phyloP scores from a whole-genome alignment of 495 filamentous ascomycete species.

The Penicillium robsamsonii region DNA sequence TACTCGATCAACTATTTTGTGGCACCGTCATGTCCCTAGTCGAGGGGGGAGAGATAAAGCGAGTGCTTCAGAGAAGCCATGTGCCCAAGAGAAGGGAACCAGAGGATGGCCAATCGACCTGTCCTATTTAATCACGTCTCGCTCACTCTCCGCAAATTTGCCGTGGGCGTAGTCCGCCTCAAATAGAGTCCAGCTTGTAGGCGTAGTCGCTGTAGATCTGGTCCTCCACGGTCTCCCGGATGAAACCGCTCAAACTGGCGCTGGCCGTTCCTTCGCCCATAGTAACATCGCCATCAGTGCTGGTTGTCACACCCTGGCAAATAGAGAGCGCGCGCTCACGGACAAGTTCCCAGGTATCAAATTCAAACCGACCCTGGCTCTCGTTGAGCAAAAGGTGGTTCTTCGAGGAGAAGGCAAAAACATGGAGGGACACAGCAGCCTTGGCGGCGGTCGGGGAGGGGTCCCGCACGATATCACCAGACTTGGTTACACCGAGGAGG shows the following conservation, averaged over 20 bases:
- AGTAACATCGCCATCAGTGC: conserved; percentile 45
- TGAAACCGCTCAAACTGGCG: conserved; percentile 54
- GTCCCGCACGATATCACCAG: conserved; percentile 51
- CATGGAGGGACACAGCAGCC: conserved; percentile 66
- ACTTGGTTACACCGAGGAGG: conserved; percentile 56
- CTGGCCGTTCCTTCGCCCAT: conserved; percentile 36
- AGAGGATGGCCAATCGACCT: neutral
- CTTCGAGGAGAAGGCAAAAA: conserved; percentile 71
- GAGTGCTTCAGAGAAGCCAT: neutral
- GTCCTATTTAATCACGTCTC: neutral
- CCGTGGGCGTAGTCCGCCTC: conserved; percentile 16
- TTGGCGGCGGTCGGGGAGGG: conserved; percentile 56
- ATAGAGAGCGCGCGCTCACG: conserved; percentile 60
- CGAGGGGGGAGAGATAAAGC: neutral
- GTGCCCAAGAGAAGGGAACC: neutral
- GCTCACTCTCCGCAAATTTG: neutral
- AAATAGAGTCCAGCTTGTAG: conserved; percentile 42
- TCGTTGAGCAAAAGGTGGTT: conserved; percentile 74
- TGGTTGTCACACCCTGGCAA: conserved; percentile 51
- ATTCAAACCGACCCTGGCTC: conserved; percentile 75
- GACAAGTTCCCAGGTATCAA: conserved; percentile 73
- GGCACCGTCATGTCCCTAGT: neutral
- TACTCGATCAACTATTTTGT: neutral
- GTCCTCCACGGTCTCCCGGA: conserved; percentile 62
- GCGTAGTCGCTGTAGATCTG: conserved; percentile 38